These are phyloP conservation scores for Chimonanthus praecox DNA, from an alignment of 164 flowering plant species.

Conservation along the genomic window DNA sequence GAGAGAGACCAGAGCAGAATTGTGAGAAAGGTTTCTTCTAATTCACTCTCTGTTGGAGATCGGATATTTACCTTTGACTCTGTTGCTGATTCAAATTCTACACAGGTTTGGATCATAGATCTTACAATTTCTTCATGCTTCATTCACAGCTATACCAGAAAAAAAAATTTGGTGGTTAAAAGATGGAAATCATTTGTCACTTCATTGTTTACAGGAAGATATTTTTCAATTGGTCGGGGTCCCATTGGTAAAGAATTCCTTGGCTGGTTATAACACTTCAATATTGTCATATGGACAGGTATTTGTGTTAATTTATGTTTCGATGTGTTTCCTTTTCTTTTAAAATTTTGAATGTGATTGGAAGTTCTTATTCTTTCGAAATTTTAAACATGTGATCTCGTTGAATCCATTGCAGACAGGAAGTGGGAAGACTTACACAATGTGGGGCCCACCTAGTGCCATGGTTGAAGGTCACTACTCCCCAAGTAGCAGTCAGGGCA, in stretches of 20 bases:
- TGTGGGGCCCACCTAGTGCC: conserved; percentile 99
- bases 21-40: conserved; percentile 52
- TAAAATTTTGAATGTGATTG: neutral
- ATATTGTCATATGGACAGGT: conserved; percentile 92
- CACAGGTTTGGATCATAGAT: conserved; percentile 48
- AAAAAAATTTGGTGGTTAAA: too few relatives aligned
- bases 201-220: conserved; percentile 58
- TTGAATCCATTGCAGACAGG: conserved; percentile 54
- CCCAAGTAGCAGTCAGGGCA: conserved; percentile 55
- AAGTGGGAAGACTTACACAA: conserved; percentile 93
- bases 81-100: conserved; percentile 63
- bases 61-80: conserved; percentile 59
- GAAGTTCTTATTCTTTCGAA: neutral
- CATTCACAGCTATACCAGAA: neutral
- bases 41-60: conserved; percentile 55
- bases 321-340: neutral
- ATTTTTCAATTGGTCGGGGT: conserved; percentile 69
- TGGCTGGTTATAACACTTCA: conserved; percentile 82
- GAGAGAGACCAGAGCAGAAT: conserved; percentile 31
- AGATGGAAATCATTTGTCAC: neutral
- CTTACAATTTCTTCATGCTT: neutral
- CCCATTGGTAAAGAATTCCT: conserved; percentile 70
- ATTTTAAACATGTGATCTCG: neutral
- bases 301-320: conserved; percentile 2
- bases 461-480: conserved; percentile 67